Evolutionary conservation across 2,329 filamentous ascomycete genomes (phyloP), one percentile per base, ranked within the genome.

Genomic region (Penicillium sp.): DNA sequence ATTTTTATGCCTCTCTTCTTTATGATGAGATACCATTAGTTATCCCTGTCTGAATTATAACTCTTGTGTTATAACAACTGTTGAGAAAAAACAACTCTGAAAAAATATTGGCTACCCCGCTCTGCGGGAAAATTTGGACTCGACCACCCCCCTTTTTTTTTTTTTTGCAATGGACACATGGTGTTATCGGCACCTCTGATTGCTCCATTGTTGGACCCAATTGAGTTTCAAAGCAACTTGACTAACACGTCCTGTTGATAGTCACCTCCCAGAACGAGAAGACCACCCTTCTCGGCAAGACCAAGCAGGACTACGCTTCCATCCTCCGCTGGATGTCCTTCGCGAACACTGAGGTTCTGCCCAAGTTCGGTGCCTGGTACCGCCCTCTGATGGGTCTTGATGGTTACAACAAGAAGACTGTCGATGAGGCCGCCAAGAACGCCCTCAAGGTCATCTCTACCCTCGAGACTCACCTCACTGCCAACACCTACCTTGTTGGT

Each of bases 241-340:
- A 64, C 70, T 73, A 66, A 74, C 66, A 23, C 36, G 51, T 58
- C 61, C 60, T 67, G 59, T 50, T 50, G 58, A 53, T 60, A 97
- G 94, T 99, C 77, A 92, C 94, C 73, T 97, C 94, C 71, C 94
- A 99, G 83, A 99, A 99, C 80, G 94, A 97, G 89, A 97, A 97
- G 89, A 99, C 94, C 72, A 96, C 92, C 70, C 92, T 99, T 68
- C 88, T 99, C 72, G 94, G 94, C 76, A 97, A 97, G 89, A 99
- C 93, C 82, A 99, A 99, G 89, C 93, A 99, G 85, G 94, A 99
- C 87, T 93, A 97, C 80, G 94, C 94, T 71, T 93, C 93, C 69
- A 99, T 99, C 79, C 85, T 99, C 77, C 91, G 90, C 81, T 99
- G 94, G 94, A 88, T 97, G 89, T 97, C 93, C 67, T 97, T 88